Evolutionary conservation across 2,329 filamentous ascomycete species (phyloP).

Genomic region (Diaporthe sp.): DNA sequence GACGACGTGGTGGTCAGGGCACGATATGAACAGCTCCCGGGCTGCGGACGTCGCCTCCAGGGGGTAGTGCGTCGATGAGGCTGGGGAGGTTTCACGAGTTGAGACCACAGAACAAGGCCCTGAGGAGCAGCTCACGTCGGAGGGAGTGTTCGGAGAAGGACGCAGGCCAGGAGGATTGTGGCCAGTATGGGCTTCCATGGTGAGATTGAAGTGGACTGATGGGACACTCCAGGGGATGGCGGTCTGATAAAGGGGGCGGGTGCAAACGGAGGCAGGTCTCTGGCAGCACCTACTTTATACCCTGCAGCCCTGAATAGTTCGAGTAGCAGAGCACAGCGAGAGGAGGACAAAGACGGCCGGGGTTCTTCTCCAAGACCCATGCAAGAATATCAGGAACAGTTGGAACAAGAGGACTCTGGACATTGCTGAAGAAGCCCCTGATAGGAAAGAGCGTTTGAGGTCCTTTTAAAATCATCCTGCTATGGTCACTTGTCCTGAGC

Average conservation of each 20-base stretch:
- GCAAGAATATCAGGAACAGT: constrained; percentile 37
- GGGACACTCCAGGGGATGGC: constrained; percentile 15
- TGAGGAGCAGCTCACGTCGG: constrained; percentile 34
- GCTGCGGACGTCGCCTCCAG: not conserved
- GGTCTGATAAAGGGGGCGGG: constrained; percentile 34
- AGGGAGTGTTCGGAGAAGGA: constrained; percentile 20
- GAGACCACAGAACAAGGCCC: constrained; percentile 32
- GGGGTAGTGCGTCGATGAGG: constrained; percentile 33
- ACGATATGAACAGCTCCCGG: not conserved
- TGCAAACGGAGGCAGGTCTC: constrained; percentile 49
- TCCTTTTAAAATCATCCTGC: constrained; percentile 33
- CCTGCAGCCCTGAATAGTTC: constrained; percentile 44
- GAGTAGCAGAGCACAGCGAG: constrained; percentile 16
- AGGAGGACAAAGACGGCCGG: constrained; percentile 33
- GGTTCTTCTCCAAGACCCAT: constrained; percentile 28
- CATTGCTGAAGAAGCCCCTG: constrained; percentile 36
- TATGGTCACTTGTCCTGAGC: constrained; percentile 35
- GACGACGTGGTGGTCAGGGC: not conserved
- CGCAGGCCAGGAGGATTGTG: constrained; percentile 10
- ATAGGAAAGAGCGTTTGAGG: constrained; percentile 3
- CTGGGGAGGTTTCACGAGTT: constrained; percentile 40
- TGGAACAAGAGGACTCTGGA: constrained; percentile 34
- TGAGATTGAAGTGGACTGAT: constrained; percentile 11
- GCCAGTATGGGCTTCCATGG: constrained; percentile 22
- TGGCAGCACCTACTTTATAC: constrained; percentile 47